Percentiles rank a stretch among this genome's conserved stretches.
Evolutionary conservation across 176 grass and related monocot genomes (phyloP).

Genomic region (Hordeum vulgare): DNA sequence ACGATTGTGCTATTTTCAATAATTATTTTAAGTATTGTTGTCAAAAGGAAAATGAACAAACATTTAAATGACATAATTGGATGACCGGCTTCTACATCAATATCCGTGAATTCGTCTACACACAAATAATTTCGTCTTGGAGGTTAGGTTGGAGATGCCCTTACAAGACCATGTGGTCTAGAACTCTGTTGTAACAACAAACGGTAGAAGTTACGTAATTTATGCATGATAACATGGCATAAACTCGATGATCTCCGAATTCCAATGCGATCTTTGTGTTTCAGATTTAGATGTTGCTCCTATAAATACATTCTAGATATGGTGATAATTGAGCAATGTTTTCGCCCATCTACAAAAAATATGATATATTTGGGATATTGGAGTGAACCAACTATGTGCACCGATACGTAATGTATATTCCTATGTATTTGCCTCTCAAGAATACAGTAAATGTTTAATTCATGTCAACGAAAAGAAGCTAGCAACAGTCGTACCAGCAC

Average conservation of each 20-base stretch:
- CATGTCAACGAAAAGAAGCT: background rate
- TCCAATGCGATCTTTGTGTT: background rate
- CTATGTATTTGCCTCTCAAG: no score
- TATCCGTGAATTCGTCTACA: no score
- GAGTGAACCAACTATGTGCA: background rate
- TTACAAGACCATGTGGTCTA: background rate
- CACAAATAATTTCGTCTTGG: no score
- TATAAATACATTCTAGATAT: background rate
- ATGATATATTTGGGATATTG: background rate
- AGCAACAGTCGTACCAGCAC: background rate
- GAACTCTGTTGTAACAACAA: background rate
- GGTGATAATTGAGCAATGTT: background rate
- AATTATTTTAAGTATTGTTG: no score
- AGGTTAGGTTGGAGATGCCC: no score
- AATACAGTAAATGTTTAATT: no score
- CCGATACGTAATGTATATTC: background rate
- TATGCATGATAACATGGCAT: background rate
- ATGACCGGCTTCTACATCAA: no score
- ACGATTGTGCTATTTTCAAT: no score
- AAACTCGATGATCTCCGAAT: background rate
- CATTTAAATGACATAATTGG: no score
- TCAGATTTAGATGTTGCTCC: background rate
- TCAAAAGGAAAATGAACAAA: no score
- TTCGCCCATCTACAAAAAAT: background rate
- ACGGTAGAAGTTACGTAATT: background rate